Base-by-base conservation (phyloP, 2,329 filamentous ascomycete species). In the Fusarium sp. region DNA sequence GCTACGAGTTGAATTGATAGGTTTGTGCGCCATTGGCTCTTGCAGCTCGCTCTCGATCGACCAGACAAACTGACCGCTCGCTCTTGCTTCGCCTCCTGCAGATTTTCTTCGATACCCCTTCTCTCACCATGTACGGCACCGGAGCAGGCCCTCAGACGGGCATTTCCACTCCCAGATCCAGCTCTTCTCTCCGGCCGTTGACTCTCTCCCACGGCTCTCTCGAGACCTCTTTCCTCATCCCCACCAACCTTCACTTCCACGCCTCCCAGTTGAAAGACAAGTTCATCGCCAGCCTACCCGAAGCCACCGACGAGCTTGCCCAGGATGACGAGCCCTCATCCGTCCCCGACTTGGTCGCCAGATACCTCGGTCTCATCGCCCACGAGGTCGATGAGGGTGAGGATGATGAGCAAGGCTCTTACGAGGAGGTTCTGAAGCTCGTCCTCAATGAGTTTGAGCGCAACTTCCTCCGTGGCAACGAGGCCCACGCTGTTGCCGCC, bases 301-400 rank as follows among this genome's bases (percentile, higher is more conserved):
- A 92, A 79, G 94, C 97, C 67, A 99, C 97, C 82, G 97, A 99
- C 82, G 97, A 99, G 87, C 91, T 98, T 74, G 97, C 97, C 71
- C 95, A 96, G 82, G 97, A 99, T 87, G 97, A 99, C 79, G 97
- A 99, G 87, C 97, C 97, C n/a, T 98, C 97, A 40, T 99, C 97
- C 27, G 91, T 95, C 56, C 87, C 94, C 52, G 97, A 99, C 86
- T 89, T 99, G 70, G 95, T 99, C 35, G 95, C 95, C 71, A 91
- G 96, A 82, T 99, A 97, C 85, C 91, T 99, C 81, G 95, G 95
- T 78, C 97, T 95, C 82, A 90, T 98, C 70, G 95, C 96, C 74
- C 87, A 90, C 73, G 94, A 98, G 86, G 93, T 98, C 43, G 95
- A 98, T 65, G 94, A 97, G 79, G 95, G 95, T 66, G 97, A 98